These are phyloP conservation scores for Yarrowia hollandica DNA, from an alignment of 805 yeast species.

Conservation along the genomic window DNA sequence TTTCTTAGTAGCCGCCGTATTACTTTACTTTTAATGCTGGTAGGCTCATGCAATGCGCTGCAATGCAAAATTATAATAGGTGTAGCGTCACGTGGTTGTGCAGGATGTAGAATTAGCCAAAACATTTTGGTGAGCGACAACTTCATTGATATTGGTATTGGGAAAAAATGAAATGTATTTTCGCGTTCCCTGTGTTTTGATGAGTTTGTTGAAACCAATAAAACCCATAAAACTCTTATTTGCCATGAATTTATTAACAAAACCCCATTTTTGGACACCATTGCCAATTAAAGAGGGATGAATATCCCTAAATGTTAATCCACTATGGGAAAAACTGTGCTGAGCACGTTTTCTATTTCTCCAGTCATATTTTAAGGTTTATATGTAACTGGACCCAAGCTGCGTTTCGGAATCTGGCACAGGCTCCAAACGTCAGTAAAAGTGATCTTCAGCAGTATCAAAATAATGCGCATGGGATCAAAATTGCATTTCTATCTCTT, in stretches of 20 bases:
- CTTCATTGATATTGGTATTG: background rate
- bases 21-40: constrained; percentile 9
- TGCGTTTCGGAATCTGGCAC: background rate
- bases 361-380: background rate
- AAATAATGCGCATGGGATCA: background rate
- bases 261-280: no score
- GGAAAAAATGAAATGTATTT: background rate
- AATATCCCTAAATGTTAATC: background rate
- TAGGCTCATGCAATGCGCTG: constrained; percentile 7
- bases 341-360: no score
- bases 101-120: background rate
- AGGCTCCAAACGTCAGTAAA: background rate
- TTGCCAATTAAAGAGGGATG: no score
- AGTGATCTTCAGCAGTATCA: background rate
- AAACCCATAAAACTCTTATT: no score
- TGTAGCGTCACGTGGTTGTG: constrained; percentile 2
- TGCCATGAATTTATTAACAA: background rate
- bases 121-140: background rate
- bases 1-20: constrained; percentile 14
- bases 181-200: background rate
- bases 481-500: background rate
- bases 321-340: no score
- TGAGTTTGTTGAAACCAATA: background rate
- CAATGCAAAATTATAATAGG: background rate
- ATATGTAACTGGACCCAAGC: background rate